Evolutionary conservation across 495 filamentous ascomycete genomes (phyloP).

Genomic region (Pseudevernia furfuracea): DNA sequence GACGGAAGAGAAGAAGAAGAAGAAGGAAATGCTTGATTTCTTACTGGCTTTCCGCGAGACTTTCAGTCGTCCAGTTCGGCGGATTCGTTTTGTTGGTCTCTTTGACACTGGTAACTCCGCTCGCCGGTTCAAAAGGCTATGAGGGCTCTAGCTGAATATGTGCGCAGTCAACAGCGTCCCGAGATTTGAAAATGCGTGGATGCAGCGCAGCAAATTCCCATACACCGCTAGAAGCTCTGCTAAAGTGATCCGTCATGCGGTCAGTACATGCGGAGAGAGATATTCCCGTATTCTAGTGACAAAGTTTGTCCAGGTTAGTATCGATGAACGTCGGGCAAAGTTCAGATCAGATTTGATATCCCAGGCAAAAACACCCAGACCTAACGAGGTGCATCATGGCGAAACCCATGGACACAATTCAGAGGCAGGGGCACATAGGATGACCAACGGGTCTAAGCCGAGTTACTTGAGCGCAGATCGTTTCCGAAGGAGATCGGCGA

Average conservation of each 20-base stretch:
- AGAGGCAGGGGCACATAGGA: constrained; percentile 1
- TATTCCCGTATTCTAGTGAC: no score
- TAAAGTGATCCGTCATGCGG: constrained; percentile 61
- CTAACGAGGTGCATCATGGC: constrained; percentile 29
- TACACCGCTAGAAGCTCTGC: constrained; percentile 75
- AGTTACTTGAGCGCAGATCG: constrained; percentile 12
- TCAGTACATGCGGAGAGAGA: no score
- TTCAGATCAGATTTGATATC: constrained; percentile 67
- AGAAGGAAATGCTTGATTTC: constrained; percentile 62
- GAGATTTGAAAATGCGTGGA: constrained; percentile 75
- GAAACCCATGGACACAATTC: constrained; percentile 18
- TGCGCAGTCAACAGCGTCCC: constrained; percentile 71
- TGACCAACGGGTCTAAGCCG: constrained; percentile 2
- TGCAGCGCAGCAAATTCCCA: constrained; percentile 73
- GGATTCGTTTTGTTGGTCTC: constrained; percentile 62
- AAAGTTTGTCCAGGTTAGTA: no score
- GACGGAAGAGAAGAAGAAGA: constrained; percentile 49
- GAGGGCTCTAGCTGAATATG: constrained; percentile 1
- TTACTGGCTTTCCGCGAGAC: constrained; percentile 82
- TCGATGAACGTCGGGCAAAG: constrained; percentile 69
- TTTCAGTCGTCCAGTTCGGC: constrained; percentile 67
- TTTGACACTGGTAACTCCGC: constrained; percentile 47
- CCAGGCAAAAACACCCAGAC: constrained; percentile 37
- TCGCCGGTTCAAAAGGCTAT: neutral
- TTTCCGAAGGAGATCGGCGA: constrained; percentile 22